A percentile compares a stretch with the other conserved stretches of the same genome.
Evolutionary conservation across 192 early-diverging fungal genomes (phyloP).

Genomic region (Podila horticola): DNA sequence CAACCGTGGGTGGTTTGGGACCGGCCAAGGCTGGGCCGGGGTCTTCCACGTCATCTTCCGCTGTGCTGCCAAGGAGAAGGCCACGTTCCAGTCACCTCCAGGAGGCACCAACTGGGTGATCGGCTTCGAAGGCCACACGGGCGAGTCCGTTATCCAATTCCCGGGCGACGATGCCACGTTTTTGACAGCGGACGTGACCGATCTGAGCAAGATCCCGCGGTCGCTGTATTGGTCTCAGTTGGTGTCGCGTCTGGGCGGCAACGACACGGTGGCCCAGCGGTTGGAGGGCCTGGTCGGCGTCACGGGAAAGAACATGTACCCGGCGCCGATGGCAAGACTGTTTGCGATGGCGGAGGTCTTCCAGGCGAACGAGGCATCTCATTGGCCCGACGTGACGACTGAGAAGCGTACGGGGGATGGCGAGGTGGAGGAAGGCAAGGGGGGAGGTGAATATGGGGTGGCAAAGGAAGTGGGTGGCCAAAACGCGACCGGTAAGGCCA

Average conservation of each 20-base stretch:
- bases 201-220: background rate
- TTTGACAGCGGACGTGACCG: background rate
- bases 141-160: background rate
- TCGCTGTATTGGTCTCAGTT: slow-evolving; percentile 38
- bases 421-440: background rate
- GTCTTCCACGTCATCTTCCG: slow-evolving; percentile 33
- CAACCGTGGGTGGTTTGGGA: slow-evolving; percentile 37
- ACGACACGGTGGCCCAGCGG: background rate
- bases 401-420: background rate
- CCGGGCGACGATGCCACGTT: slow-evolving; percentile 26
- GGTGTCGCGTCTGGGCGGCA: slow-evolving; percentile 22
- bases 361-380: background rate
- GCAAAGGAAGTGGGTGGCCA: too few species aligned
- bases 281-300: slow-evolving; percentile 19
- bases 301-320: slow-evolving; percentile 27
- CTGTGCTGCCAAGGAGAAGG: background rate
- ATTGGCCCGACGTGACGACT: background rate
- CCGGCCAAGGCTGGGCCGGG: slow-evolving; percentile 46
- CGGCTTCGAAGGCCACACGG: slow-evolving; percentile 4
- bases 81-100: slow-evolving; percentile 34
- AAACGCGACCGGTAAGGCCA: too few species aligned
- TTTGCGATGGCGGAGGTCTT: slow-evolving; percentile 3
- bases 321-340: background rate
- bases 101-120: slow-evolving; percentile 39
- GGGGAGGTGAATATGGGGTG: background rate